Percentiles rank a stretch among this genome's conserved stretches.
Evolutionary conservation across 345 rosid genomes (phyloP).

Genomic region (Gossypium sturtianum): DNA sequence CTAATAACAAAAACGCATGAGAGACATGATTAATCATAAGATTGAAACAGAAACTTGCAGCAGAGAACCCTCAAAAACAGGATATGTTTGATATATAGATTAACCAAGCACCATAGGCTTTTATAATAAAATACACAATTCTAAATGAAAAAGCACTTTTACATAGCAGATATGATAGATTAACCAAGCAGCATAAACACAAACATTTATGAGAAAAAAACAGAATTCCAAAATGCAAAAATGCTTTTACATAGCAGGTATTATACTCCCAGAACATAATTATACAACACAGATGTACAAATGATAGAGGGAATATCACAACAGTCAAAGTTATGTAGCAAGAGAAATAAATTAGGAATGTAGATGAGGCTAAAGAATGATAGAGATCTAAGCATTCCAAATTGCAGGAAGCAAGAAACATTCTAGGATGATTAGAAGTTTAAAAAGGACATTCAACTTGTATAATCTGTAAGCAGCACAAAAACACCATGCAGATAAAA

Average conservation of each 20-base stretch:
- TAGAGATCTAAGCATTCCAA: not conserved
- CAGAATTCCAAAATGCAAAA: not conserved
- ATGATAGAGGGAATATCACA: not conserved
- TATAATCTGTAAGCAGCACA: not conserved
- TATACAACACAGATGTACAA: not conserved
- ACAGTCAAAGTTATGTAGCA: not conserved
- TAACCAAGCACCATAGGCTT: not conserved
- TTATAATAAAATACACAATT: not conserved
- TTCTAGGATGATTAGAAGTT: not conserved
- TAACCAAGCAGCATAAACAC: not conserved
- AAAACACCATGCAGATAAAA: not conserved
- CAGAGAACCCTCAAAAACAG: not conserved
- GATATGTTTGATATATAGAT: not conserved
- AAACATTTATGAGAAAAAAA: no score
- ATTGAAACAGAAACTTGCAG: not conserved
- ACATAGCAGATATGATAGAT: not conserved
- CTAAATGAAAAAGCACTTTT: not conserved
- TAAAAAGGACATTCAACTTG: not conserved
- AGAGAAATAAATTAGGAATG: not conserved
- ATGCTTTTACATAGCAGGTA: not conserved
- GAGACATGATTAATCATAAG: not conserved
- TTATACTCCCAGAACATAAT: not conserved
- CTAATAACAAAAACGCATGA: not conserved
- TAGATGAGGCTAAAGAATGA: not conserved
- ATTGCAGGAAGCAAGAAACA: not conserved